Evolutionary conservation across 345 rosid genomes (phyloP).

Genomic region (Syzygium jambos): DNA sequence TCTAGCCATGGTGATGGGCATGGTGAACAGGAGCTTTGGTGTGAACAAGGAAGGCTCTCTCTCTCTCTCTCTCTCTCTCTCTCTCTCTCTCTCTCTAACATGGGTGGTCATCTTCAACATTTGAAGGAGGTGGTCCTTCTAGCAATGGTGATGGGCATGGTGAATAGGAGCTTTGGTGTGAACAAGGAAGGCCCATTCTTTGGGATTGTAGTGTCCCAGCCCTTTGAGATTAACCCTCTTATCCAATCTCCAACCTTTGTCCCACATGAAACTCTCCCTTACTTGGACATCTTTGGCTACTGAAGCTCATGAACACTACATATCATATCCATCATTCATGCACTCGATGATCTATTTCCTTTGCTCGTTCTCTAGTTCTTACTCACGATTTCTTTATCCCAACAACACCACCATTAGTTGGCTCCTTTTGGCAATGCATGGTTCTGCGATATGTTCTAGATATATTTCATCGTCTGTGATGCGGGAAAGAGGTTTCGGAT

Average conservation of each 20-base stretch:
- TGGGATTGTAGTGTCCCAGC: constrained; percentile 64
- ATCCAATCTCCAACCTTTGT: constrained; percentile 39
- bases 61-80: not conserved
- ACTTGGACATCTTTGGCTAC: constrained; percentile 49
- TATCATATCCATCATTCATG: not conserved
- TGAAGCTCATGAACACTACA: not conserved
- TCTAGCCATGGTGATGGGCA: constrained; percentile 10
- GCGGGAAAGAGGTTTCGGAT: constrained; percentile 60
- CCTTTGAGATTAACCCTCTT: constrained; percentile 77
- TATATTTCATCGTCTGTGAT: not conserved
- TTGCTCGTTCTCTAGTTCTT: not conserved
- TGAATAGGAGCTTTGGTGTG: constrained; percentile 13
- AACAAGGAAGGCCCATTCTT: constrained; percentile 49
- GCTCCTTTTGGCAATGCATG: not conserved
- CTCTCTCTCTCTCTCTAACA: not conserved
- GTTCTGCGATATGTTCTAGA: not conserved
- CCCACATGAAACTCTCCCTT: constrained; percentile 24
- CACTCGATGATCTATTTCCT: not conserved
- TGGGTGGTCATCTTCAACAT: not conserved
- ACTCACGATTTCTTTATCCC: not conserved
- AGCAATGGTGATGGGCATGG: constrained; percentile 9
- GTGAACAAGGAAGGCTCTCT: constrained; percentile 5
- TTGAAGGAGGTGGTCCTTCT: not conserved
- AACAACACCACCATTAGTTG: not conserved
- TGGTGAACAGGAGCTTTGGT: constrained; percentile 8